phyloP scores from a whole-genome alignment of 2,329 filamentous ascomycete genomes.

The Torrubiella hemipterigena region DNA sequence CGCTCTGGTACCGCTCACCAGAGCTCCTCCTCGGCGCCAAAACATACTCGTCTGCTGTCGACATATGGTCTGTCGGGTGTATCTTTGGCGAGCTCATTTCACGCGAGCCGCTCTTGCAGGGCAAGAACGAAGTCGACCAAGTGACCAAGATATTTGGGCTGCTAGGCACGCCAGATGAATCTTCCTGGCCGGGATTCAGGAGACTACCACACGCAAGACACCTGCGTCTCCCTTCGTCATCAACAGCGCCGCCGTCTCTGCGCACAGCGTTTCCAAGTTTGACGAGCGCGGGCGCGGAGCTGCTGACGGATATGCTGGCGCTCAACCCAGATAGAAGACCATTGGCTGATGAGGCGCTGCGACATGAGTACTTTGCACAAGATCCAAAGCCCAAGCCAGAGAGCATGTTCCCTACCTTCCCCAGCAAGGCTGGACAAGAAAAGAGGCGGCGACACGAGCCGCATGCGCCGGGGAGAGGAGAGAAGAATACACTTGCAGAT shows the following conservation, averaged over 20 bases:
- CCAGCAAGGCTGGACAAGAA: constrained; percentile 88
- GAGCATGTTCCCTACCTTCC: constrained; percentile 93
- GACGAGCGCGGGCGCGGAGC: constrained; percentile 57
- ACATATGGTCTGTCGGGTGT: constrained; percentile 95
- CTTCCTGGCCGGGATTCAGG: constrained; percentile 76
- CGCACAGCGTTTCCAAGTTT: constrained; percentile 72
- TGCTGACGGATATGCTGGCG: constrained; percentile 59
- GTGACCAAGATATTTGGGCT: constrained; percentile 80
- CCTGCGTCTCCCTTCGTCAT: constrained; percentile 52
- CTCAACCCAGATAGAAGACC: constrained; percentile 65
- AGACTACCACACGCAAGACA: constrained; percentile 77
- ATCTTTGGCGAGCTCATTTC: constrained; percentile 87
- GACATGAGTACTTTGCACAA: constrained; percentile 77
- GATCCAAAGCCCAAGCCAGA: constrained; percentile 82
- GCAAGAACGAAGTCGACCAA: constrained; percentile 87
- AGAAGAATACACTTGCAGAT: constrained; percentile 41
- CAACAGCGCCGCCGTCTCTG: constrained; percentile 28
- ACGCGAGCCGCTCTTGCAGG: constrained; percentile 72
- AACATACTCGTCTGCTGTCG: constrained; percentile 64
- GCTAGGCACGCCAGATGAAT: constrained; percentile 73
- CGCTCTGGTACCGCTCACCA: constrained; percentile 89
- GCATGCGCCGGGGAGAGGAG: constrained; percentile 70
- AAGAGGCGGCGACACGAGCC: constrained; percentile 61
- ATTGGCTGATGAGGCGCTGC: constrained; percentile 59
- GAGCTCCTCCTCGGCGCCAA: constrained; percentile 77